Base-by-base conservation (phyloP, 2,329 filamentous ascomycete genomes). In the Botrytis hyacinthi region DNA sequence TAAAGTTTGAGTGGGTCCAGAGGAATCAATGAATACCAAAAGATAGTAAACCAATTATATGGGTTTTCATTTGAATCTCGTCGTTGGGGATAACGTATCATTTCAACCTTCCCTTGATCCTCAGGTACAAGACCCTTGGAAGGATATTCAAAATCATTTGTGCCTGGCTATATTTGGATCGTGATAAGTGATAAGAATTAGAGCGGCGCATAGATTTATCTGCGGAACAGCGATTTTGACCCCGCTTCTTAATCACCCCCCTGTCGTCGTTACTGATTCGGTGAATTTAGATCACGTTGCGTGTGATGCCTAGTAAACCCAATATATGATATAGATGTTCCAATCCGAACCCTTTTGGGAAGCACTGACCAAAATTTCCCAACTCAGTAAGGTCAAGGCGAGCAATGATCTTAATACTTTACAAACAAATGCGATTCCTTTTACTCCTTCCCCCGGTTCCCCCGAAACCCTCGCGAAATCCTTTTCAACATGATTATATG, bases 241-340 rank as follows among this genome's bases (percentile, higher is more conserved):
- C 65, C 65, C 35, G 32, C 46, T 54, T 37, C 42, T 9, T 48
- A n/a, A 51, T 37, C 4, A 9, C 22, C 22, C 42, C 65, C 65
- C 65, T 67, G 65, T 29, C 46, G 26, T 67, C 46, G 32, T 37
- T 44, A 22, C 63, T 37, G 44, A 66, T 66, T 51, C 14, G 44
- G 35, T 63, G 29, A 18, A n/a, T 66, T 66, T 51, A n/a, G 44
- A n/a, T 67, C 65, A 67, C 32, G 14, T 40, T 54, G 46, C 65
- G 35, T 51, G 46, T 40, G 46, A 29, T 54, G 12, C 65, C 65
- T 54, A 40, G 46, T 54, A 32, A 29, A 29, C 35, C 26, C 46
- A 40, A 67, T 40, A 67, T 51, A 26, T 40, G 14, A 40, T 35
- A 44, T 29, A 6, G 16, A 26, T 37, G 2, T 61, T 40, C 32